These are phyloP conservation scores for Aureobasidium sp. DNA, from an alignment of 2,329 filamentous ascomycete genomes.

Conservation along the genomic window DNA sequence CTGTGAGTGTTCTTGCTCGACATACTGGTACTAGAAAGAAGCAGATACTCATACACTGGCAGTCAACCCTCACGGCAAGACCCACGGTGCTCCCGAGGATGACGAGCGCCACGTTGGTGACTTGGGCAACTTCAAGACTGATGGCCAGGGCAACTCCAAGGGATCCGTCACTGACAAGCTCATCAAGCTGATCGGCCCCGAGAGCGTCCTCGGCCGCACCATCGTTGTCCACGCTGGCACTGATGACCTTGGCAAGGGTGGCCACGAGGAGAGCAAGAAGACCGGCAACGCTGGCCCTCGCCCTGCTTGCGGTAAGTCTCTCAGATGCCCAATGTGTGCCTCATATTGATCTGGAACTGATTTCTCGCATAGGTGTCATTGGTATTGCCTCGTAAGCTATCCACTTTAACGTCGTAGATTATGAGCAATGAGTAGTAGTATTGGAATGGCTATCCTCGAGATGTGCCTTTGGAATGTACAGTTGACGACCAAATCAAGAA, in stretches of 20 bases:
- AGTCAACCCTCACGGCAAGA: conserved; percentile 96
- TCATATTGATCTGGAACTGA: background rate
- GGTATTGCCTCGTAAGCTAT: conserved; percentile 28
- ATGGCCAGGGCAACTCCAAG: conserved; percentile 82
- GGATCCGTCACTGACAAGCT: conserved; percentile 72
- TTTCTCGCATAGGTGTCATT: conserved; percentile 26
- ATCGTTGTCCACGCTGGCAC: conserved; percentile 92
- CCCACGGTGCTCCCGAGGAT: conserved; percentile 80
- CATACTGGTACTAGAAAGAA: background rate
- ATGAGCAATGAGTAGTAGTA: conserved; percentile 7
- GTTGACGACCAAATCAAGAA: conserved; percentile 1
- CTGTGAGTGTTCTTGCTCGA: conserved; percentile 54
- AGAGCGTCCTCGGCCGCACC: conserved; percentile 93
- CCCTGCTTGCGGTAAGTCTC: conserved; percentile 78
- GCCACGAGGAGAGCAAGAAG: conserved; percentile 91
- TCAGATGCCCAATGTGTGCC: background rate
- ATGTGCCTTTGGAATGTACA: conserved; percentile 1
- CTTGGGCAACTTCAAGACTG: conserved; percentile 94
- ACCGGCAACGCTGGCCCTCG: conserved; percentile 91
- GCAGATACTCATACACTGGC: conserved; percentile 12
- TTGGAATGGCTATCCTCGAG: background rate
- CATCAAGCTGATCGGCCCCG: conserved; percentile 90
- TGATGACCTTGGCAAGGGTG: conserved; percentile 92
- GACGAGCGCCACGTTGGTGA: conserved; percentile 90
- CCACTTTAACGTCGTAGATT: background rate